A percentile compares a stretch with the other conserved stretches of the same genome.
Evolutionary conservation across 2,329 filamentous ascomycete species (phyloP).

Genomic region (Alternaria gansuensis): DNA sequence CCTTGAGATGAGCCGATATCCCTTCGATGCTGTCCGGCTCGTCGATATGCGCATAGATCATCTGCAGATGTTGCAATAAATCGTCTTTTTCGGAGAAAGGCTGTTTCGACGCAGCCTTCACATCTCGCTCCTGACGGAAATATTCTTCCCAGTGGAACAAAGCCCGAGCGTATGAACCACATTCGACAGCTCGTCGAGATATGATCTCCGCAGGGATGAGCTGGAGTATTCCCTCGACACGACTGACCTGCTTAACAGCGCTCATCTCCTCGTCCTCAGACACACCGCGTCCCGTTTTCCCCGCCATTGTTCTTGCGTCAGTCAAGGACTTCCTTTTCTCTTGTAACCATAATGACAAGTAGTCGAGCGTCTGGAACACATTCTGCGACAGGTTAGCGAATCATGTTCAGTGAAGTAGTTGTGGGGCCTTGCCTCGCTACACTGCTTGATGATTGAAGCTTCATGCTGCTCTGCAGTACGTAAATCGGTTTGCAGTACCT

Average conservation of each 20-base stretch:
- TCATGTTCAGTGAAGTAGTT: neutral
- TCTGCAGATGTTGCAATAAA: constrained; percentile 80
- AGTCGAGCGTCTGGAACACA: constrained; percentile 90
- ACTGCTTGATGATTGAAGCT: constrained; percentile 80
- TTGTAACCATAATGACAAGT: constrained; percentile 89
- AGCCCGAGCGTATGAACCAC: constrained; percentile 89
- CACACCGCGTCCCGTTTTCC: constrained; percentile 55
- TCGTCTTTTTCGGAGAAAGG: constrained; percentile 65
- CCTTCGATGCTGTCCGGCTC: constrained; percentile 97
- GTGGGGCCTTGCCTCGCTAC: constrained; percentile 75
- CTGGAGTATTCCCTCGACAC: constrained; percentile 77
- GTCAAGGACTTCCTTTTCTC: constrained; percentile 68
- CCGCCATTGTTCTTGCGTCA: constrained; percentile 54
- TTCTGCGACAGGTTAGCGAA: constrained; percentile 64
- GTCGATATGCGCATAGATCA: constrained; percentile 97
- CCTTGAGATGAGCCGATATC: constrained; percentile 84
- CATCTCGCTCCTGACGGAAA: constrained; percentile 66
- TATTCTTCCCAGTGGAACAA: constrained; percentile 96
- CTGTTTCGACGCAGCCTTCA: constrained; percentile 57
- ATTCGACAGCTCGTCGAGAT: constrained; percentile 87
- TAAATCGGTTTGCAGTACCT: constrained; percentile 74
- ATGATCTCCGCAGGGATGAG: constrained; percentile 75
- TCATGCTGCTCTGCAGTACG: constrained; percentile 64
- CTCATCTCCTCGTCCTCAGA: constrained; percentile 62
- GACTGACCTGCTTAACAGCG: constrained; percentile 64